Base-by-base conservation (phyloP, 106 monocot genomes). In the Dioscorea zingiberensis region DNA sequence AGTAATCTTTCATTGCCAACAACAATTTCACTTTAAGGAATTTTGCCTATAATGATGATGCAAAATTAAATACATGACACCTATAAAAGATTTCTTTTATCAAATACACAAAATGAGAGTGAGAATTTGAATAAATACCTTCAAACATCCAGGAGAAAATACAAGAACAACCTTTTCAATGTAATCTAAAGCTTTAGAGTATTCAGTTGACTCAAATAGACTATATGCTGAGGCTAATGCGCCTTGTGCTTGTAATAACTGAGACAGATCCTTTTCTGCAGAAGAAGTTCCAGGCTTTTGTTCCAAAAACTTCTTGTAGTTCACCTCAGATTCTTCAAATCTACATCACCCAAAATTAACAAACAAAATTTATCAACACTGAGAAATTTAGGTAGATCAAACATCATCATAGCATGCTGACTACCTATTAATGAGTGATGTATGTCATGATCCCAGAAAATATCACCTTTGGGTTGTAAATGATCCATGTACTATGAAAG, bases 111-210 rank as follows among this genome's bases (percentile, higher is more conserved):
- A 38, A 38, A 38, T 6, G 38, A 38, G 38, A 38, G 38, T 0
- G 10, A 8, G 1, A 38, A 62, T 38, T 19, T 18, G n/a, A 19
- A 19, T 38, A 29, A 62, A 28, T 74, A 97, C 95, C 91, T 97
- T 79, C 54, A 81, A 48, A 68, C 95, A 97, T 66, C 74, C 62
- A 66, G 95, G 91, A 56, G 88, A 91, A 65, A 79, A 97, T 27
- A 97, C 88, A 61, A 97, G 85, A 14, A 91, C 95, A 71, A 97
- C 72, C 84, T 92, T 97, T 60, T 85, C 76, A 66, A 97, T 81
- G 47, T 91, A 86, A 44, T 88, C 91, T 74, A 97, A 47, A 57
- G 88, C 91, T 79, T 88, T 97, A 55, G 83, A 69, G 76, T 81
- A 86, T 63, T 97, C 88, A 55, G 74, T 73, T 9, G 81, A 81